phyloP scores from a whole-genome alignment of 331 rosid genomes.

The Pyrus hybrid region DNA sequence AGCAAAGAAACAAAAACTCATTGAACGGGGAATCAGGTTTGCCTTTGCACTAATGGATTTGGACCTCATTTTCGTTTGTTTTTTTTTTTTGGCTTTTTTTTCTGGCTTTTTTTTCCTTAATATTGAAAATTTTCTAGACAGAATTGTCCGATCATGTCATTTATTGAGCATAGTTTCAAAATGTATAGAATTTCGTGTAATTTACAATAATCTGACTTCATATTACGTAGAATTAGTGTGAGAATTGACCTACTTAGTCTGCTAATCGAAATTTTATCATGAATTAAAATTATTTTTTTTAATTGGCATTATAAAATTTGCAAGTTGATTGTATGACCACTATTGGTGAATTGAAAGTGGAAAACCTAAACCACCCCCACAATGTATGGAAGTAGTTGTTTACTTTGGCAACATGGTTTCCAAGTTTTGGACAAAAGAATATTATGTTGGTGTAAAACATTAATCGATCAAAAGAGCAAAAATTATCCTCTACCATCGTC shows the following conservation, averaged over 20 bases:
- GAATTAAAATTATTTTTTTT: not conserved
- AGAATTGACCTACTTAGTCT: no score
- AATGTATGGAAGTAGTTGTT: constrained; percentile 14
- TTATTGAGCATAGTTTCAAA: no score
- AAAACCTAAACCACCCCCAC: constrained; percentile 22
- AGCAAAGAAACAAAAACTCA: constrained; percentile 4
- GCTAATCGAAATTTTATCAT: not conserved
- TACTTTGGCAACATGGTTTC: constrained; percentile 15
- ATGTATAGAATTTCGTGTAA: no score
- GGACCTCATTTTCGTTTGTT: not conserved
- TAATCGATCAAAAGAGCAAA: not conserved
- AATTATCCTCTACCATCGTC: not conserved
- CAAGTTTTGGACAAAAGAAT: not conserved
- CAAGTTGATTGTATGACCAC: constrained; percentile 9
- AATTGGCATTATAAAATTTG: not conserved
- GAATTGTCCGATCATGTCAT: no score
- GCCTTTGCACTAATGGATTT: not conserved
- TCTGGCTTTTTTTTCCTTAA: no score
- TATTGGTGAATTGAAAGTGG: constrained; percentile 19
- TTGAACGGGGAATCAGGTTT: not conserved
- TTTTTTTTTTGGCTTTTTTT: not conserved
- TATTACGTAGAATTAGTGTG: no score
- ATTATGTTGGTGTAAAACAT: not conserved
- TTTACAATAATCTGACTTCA: no score
- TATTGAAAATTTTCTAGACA: not conserved